Conservation (phyloP, 768 basidiomycete species). For the Xerocomus brunneocitrinus region DNA sequence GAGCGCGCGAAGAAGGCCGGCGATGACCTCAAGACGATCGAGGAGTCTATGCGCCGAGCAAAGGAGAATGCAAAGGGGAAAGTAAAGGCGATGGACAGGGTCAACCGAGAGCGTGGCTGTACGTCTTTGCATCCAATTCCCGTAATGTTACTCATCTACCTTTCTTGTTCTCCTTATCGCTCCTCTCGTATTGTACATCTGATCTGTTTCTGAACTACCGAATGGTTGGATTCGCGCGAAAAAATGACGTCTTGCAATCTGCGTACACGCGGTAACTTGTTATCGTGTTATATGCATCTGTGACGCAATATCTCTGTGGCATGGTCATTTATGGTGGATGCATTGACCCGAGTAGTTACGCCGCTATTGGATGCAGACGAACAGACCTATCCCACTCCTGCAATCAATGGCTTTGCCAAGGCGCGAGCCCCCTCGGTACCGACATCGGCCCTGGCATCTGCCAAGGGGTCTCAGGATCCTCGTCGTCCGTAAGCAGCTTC, state of each 20-base stretch:
- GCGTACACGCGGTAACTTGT: neutral
- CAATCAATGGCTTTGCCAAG: slow-evolving; percentile 38
- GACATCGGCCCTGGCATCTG: slow-evolving; percentile 43
- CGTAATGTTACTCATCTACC: slow-evolving; percentile 9
- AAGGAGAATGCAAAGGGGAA: slow-evolving; percentile 76
- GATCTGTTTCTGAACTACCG: slow-evolving; percentile 4
- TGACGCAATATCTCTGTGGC: slow-evolving; percentile 14
- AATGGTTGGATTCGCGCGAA: slow-evolving; percentile 11
- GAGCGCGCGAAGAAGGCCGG: slow-evolving; percentile 71
- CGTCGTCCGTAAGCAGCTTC: slow-evolving; percentile 49
- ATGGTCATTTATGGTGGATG: slow-evolving; percentile 4
- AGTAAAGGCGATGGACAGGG: slow-evolving; percentile 62
- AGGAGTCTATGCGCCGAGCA: slow-evolving; percentile 71
- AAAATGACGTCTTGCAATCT: neutral
- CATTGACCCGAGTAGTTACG: slow-evolving; percentile 32
- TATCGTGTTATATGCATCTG: neutral
- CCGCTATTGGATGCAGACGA: slow-evolving; percentile 54
- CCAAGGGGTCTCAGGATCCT: slow-evolving; percentile 56
- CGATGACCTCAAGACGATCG: slow-evolving; percentile 68
- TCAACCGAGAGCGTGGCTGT: slow-evolving; percentile 75
- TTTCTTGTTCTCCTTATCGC: slow-evolving; percentile 16
- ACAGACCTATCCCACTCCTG: slow-evolving; percentile 27
- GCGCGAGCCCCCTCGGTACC: slow-evolving; percentile 46
- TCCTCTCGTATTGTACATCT: neutral
- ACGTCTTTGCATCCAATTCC: slow-evolving; percentile 36